A percentile compares a stretch with the other conserved stretches of the same genome.
These are phyloP conservation scores for Neurospora hispaniola DNA, from an alignment of 495 filamentous ascomycete genomes.

Conservation along the genomic window DNA sequence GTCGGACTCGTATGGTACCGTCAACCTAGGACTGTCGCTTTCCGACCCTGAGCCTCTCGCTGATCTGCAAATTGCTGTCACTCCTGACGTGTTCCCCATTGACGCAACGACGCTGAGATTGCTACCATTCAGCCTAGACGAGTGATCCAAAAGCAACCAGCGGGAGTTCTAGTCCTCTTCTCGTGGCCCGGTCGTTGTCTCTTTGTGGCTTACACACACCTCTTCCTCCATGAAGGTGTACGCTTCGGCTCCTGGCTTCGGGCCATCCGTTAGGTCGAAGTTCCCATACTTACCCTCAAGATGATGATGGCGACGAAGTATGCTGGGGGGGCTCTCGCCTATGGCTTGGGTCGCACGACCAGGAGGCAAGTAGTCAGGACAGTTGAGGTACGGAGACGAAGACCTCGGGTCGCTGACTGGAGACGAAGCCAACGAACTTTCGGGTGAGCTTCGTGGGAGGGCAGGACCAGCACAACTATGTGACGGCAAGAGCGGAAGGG, in stretches of 20 bases:
- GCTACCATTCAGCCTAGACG: neutral
- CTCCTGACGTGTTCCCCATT: neutral
- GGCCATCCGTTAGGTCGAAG: conserved; percentile 1
- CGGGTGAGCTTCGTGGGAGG: conserved; percentile 19
- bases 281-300: conserved; percentile 47
- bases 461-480: conserved; percentile 28
- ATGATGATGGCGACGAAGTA: conserved; percentile 44
- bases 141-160: neutral
- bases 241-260: neutral
- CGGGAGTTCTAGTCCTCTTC: neutral
- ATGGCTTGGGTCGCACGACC: conserved; percentile 21
- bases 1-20: conserved; percentile 26
- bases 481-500: conserved; percentile 26
- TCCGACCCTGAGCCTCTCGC: neutral
- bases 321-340: conserved; percentile 26
- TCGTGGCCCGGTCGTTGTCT: neutral
- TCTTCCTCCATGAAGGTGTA: neutral
- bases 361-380: conserved; percentile 37
- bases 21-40: conserved; percentile 14
- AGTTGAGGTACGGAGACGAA: conserved; percentile 45
- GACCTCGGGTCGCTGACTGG: conserved; percentile 27
- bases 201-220: neutral
- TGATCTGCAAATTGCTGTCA: neutral
- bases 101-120: neutral
- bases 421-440: conserved; percentile 18